Base-by-base conservation (phyloP, 108 stramenopile genomes). In the Cyclotella choctawhatcheeana region DNA sequence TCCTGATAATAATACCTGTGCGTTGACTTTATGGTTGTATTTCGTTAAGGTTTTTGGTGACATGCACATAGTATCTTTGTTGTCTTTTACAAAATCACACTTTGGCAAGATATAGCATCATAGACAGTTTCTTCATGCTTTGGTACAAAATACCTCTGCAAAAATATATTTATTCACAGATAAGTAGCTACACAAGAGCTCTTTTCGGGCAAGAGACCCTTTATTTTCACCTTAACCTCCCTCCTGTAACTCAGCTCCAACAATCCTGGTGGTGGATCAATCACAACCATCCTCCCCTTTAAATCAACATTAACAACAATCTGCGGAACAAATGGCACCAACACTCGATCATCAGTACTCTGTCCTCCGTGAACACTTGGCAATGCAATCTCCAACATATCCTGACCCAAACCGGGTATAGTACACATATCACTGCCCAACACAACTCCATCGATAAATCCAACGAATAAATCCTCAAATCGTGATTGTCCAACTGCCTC, bases 371-470 rank as follows among this genome's bases (percentile, higher is more conserved):
- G 22, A 31, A 58, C 65, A 35, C 77, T 68, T 0, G 82, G 84
- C 18, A 85, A 58, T 29, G 68, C 58, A 10, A 95, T 59, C 68
- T 95, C 93, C 18, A 95, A 35, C 76, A 88, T 65, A 73, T 95
- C 91, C 58, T 95, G 93, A 18, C 88, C 87, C 29, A 92, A 69
- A 17, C 87, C 93, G 29, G 89, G 88, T 68, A 91, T 81, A 32
- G 85, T 67, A 21, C 89, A 89, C 85, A 95, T 88, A 52, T 95
- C 93, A 63, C 86, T 86, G 10, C 87, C 91, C 54, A 95, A 69
- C 0, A 95, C 89, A 33, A 95, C 79, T 18, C 91, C 91, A 14
- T 60, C 22, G 1, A 92, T 81, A 32, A 44, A 80, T 12, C 93
- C 93, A 0, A 95, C 88, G 24, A 89, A 83, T 21, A 62, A 65